Conservation (phyloP, 805 yeast genomes). For the Candida coleopterorum region DNA sequence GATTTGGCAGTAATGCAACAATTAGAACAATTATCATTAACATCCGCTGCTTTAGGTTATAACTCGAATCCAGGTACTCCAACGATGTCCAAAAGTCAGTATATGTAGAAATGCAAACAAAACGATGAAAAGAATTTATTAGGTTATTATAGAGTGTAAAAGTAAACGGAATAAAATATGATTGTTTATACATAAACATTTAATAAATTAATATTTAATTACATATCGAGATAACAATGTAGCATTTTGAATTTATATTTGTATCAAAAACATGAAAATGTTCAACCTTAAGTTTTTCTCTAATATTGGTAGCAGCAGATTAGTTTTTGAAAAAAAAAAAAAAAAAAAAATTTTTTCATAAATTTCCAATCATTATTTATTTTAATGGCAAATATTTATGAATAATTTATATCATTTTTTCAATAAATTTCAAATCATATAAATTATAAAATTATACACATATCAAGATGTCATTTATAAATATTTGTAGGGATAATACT, state of each 20-base stretch:
- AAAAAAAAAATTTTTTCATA: not conserved
- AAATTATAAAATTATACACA: not conserved
- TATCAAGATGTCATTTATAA: slow-evolving; percentile 69
- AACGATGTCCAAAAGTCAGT: slow-evolving; percentile 19
- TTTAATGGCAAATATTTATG: not conserved
- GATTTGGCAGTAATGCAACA: slow-evolving; percentile 40
- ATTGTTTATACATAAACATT: too few species aligned
- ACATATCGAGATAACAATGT: too few species aligned
- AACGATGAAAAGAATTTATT: too few species aligned
- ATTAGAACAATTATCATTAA: slow-evolving; percentile 41
- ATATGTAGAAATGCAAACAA: slow-evolving; percentile 13
- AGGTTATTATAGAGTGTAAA: too few species aligned
- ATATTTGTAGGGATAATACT: slow-evolving; percentile 93
- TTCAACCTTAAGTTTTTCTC: too few species aligned
- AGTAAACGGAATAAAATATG: too few species aligned
- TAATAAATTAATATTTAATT: too few species aligned
- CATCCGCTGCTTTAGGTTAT: slow-evolving; percentile 45
- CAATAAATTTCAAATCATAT: not conserved
- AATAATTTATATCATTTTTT: not conserved
- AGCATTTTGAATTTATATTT: too few species aligned
- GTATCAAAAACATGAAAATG: too few species aligned
- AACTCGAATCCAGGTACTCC: slow-evolving; percentile 42
- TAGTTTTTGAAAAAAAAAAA: too few species aligned
- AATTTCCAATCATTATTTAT: not conserved
- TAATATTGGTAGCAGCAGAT: not conserved